Evolutionary conservation across 768 basidiomycete genomes (phyloP).

Genomic region (Clitopilus passeckerianus): DNA sequence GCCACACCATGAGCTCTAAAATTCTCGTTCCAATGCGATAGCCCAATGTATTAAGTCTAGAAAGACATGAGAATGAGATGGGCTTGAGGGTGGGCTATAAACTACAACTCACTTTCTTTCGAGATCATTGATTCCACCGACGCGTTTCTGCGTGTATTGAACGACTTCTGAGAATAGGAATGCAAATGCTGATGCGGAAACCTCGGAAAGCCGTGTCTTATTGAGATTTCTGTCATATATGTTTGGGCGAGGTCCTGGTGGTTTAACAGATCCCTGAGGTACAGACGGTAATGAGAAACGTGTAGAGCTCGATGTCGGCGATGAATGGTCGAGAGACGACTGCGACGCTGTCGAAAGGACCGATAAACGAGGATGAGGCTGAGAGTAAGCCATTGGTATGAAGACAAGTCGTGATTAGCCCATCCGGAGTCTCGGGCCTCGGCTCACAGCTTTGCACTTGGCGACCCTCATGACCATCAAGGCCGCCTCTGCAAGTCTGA

Average conservation of each 20-base stretch:
- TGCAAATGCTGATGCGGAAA: constrained; percentile 76
- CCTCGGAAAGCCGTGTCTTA: constrained; percentile 82
- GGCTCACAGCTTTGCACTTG: background rate
- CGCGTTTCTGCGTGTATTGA: constrained; percentile 94
- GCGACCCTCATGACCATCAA: constrained; percentile 1
- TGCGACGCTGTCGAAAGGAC: constrained; percentile 59
- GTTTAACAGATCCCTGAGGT: constrained; percentile 33
- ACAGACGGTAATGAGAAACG: constrained; percentile 65
- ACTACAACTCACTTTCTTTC: constrained; percentile 69
- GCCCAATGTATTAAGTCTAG: constrained; percentile 85
- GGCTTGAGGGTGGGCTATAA: background rate
- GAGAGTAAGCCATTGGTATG: constrained; percentile 43
- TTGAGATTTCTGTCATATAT: constrained; percentile 90
- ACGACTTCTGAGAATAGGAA: constrained; percentile 94
- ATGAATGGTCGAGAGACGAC: constrained; percentile 44
- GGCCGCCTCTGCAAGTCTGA: background rate
- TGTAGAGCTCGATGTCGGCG: constrained; percentile 56
- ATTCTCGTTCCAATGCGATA: constrained; percentile 88
- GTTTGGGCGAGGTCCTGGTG: constrained; percentile 49
- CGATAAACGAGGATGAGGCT: constrained; percentile 66
- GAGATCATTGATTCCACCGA: constrained; percentile 91
- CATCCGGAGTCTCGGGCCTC: constrained; percentile 1
- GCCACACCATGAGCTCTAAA: constrained; percentile 83
- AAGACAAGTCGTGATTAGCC: constrained; percentile 2
- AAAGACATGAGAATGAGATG: constrained; percentile 1